phyloP scores from a whole-genome alignment of 23 red algal species.

The Pyropia yezoensis region DNA sequence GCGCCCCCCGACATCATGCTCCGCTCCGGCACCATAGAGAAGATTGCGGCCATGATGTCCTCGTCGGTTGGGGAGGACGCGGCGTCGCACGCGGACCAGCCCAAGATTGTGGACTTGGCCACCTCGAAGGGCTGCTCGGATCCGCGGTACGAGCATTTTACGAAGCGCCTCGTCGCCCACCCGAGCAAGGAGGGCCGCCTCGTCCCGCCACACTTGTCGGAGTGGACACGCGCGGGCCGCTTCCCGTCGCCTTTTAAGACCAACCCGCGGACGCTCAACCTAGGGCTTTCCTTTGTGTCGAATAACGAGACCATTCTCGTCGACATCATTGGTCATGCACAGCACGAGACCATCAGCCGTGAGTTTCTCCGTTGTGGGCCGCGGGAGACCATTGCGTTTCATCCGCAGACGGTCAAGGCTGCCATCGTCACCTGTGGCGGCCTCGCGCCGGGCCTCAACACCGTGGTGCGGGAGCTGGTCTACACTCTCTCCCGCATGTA shows the following conservation, averaged over 20 bases:
- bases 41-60: too few relatives aligned
- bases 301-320: slow-evolving; percentile 82
- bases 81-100: too few relatives aligned
- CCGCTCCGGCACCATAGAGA: too few relatives aligned
- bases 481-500: slow-evolving; percentile 63
- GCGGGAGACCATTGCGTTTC: slow-evolving; percentile 62
- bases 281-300: slow-evolving; percentile 76
- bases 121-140: too few relatives aligned
- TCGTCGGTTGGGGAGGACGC: too few relatives aligned
- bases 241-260: slow-evolving; percentile 84
- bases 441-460: slow-evolving; percentile 90
- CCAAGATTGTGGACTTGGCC: too few relatives aligned
- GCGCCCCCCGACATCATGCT: too few relatives aligned
- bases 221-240: slow-evolving; percentile 50
- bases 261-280: slow-evolving; percentile 51
- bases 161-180: too few relatives aligned
- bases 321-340: slow-evolving; percentile 69
- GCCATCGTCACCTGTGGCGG: slow-evolving; percentile 98
- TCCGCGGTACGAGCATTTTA: too few relatives aligned
- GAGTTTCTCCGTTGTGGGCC: slow-evolving; percentile 84
- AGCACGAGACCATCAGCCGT: slow-evolving; percentile 66
- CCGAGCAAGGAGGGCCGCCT: too few relatives aligned
- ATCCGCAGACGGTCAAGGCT: slow-evolving; percentile 68
- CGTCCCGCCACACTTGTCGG: slow-evolving; percentile 36
- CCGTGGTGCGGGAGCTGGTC: slow-evolving; percentile 84